phyloP scores from a whole-genome alignment of 2,329 filamentous ascomycete species.

The Aspergillus clavatus region DNA sequence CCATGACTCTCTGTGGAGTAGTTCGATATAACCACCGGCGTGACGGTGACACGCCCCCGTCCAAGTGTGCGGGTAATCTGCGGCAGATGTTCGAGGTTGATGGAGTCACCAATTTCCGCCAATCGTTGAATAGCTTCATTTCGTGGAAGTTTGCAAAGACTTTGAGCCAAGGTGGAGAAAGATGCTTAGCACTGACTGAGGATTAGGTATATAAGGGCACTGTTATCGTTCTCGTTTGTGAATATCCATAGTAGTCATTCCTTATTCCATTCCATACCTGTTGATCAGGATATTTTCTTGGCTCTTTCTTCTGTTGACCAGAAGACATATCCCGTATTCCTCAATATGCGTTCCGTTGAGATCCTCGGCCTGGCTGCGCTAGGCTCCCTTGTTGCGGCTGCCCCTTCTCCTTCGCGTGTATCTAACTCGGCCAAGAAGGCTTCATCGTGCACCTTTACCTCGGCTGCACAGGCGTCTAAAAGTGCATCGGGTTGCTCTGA shows the following conservation, averaged over 20 bases:
- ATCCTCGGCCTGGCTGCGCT: slow-evolving; percentile 14
- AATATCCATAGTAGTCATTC: background rate
- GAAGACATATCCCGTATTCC: slow-evolving; percentile 3
- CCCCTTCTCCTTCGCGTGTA: slow-evolving; percentile 18
- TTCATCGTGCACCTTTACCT: slow-evolving; percentile 53
- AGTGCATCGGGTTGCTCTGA: slow-evolving; percentile 50
- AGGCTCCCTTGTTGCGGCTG: slow-evolving; percentile 19
- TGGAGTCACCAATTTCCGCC: background rate
- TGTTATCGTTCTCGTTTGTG: too few species aligned
- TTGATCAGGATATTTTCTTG: background rate
- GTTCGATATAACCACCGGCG: background rate
- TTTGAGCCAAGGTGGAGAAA: background rate
- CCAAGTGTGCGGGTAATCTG: background rate
- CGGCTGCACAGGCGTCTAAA: slow-evolving; percentile 45
- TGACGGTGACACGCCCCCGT: background rate
- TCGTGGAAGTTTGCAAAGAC: background rate
- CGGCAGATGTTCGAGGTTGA: background rate
- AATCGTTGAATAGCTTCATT: background rate
- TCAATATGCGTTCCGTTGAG: slow-evolving; percentile 21
- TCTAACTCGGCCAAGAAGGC: slow-evolving; percentile 24
- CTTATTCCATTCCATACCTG: slow-evolving; percentile 2
- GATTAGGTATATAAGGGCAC: background rate
- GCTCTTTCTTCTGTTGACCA: slow-evolving; percentile 11
- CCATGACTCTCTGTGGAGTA: background rate
- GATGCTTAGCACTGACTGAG: background rate